phyloP scores from a whole-genome alignment of 2,329 filamentous ascomycete species.

The Penicillium expansum region DNA sequence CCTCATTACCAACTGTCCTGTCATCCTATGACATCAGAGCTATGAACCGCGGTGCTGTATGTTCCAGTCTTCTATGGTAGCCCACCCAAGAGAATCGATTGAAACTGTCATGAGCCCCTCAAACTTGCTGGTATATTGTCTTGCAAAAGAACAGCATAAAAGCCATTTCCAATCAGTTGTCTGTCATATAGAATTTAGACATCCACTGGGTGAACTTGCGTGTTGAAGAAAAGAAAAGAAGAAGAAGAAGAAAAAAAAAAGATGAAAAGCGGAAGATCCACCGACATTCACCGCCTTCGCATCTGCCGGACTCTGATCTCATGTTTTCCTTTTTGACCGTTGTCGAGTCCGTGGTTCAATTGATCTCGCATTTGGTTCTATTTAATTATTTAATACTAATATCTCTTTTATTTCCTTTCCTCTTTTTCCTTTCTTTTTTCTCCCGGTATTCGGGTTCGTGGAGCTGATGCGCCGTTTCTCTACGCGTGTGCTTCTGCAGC shows the following conservation, averaged over 20 bases:
- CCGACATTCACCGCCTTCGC: conserved; percentile 14
- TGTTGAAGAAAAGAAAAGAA: conserved; percentile 21
- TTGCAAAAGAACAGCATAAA: conserved; percentile 35
- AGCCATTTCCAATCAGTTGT: conserved; percentile 27
- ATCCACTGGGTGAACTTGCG: conserved; percentile 34
- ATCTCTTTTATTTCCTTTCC: conserved; percentile 3
- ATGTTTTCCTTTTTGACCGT: conserved; percentile 15
- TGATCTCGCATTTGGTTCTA: conserved; percentile 16
- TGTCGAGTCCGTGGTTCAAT: conserved; percentile 18
- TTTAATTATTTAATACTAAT: conserved; percentile 16
- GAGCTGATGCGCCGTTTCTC: conserved; percentile 36
- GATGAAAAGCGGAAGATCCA: conserved; percentile 12
- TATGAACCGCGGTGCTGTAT: conserved; percentile 18
- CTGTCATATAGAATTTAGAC: conserved; percentile 26
- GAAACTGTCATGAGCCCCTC: conserved; percentile 43
- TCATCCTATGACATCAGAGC: conserved; percentile 7
- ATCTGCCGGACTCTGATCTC: conserved; percentile 16
- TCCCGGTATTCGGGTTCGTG: conserved; percentile 14
- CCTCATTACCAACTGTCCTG: not conserved
- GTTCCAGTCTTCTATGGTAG: conserved; percentile 50
- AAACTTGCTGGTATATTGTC: conserved; percentile 46
- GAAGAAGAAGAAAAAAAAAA: conserved; percentile 16
- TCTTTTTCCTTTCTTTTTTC: conserved; percentile 1
- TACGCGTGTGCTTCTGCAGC: conserved; percentile 35
- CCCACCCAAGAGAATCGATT: conserved; percentile 36